Evolutionary conservation across 345 rosid genomes (phyloP), one percentile per base, ranked within the genome.

Genomic region (Alliaria petiolata): DNA sequence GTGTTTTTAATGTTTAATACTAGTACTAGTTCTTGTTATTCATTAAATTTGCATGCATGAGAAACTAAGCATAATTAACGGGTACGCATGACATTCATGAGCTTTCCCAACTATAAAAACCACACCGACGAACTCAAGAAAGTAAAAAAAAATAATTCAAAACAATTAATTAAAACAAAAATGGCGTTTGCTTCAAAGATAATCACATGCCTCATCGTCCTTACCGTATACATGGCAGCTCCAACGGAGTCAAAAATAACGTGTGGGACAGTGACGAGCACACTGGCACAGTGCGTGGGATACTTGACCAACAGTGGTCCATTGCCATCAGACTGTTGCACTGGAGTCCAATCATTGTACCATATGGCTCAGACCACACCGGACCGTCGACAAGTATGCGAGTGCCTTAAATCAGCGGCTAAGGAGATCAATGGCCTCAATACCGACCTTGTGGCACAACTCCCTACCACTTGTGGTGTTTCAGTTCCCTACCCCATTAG

Each of bases 401-500:
- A 36, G 13, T 86, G 91, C 71, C 71, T 86, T 71, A 56, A 81
- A 62, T 3, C 35, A 1, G 72, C 79, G 8, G 65, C 79, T 20
- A 5, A 19, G 0, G 25, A 13, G 5, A 49, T 77, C 22, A 0
- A 15, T 8, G 79, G 69, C 4, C 25, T 82, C 36, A 75, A 79
- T 8, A 20, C 4, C 0, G 69, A 14, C 14, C 30, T 33, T 9
- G 87, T 78, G 13, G 69, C 75, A 26, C 19, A 33, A 4, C 85
- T 88, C 40, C 91, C 91, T 2, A 7, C 70, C 26, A 69, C 70
- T 34, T 88, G 91, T 51, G 80, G 83, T 3, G 74, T 86, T 65
- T 61, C 43, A 40, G 15, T 88, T 65, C 89, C 95, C 15, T 88
- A 83, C 85, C 79, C 81, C 76, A 79, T 88, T 82, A 78, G 82